Evolutionary conservation across 2,329 filamentous ascomycete genomes (phyloP), one percentile per base, ranked within the genome.

Genomic region (Bipolaris bicolor): DNA sequence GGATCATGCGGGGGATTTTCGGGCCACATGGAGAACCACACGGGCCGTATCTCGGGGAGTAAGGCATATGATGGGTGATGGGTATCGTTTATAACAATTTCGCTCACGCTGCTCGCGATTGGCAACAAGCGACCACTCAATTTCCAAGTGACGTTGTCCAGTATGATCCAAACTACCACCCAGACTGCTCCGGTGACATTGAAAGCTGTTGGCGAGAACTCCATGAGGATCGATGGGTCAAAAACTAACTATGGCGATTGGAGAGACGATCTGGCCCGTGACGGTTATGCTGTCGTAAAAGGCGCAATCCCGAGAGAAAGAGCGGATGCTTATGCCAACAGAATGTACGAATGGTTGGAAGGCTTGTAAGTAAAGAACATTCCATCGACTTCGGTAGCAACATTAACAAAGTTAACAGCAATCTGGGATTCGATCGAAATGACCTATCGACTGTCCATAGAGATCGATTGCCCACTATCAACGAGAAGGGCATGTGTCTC

Each of bases 221-320:
- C 29, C 16, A 58, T 68, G 55, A 62, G 47, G n/a, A 45, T 66
- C 7, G 65, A 66, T 34, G 64, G 63, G 11, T 57, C 61, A n/a
- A 64, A 72, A 33, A 39, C 57, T 5, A 49, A 59, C 7, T 72
- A 60, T 45, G 69, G 69, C 7, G 73, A 77, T 62, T 78, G 74
- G 71, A 62, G 71, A 22, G 72, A 75, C 37, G 74, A 78, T 24
- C 51, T 53, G n/a, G 51, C 51, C 5, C 34, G 51, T 9, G 51
- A 53, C 20, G 51, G 51, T 15, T 53, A 53, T 59, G 78, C 76
- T 0, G 74, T 83, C 13, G 68, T 83, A 49, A 82, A 82, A 52
- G 76, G 76, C 2, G 79, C 79, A 0, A 76, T 83, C 36, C 77
- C 80, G 1, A 65, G 59, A 1, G 79, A 79, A n/a, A 71, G 73